These are phyloP conservation scores for Solanum paucissectum DNA, from an alignment of 257 asterid genomes.

Conservation along the genomic window DNA sequence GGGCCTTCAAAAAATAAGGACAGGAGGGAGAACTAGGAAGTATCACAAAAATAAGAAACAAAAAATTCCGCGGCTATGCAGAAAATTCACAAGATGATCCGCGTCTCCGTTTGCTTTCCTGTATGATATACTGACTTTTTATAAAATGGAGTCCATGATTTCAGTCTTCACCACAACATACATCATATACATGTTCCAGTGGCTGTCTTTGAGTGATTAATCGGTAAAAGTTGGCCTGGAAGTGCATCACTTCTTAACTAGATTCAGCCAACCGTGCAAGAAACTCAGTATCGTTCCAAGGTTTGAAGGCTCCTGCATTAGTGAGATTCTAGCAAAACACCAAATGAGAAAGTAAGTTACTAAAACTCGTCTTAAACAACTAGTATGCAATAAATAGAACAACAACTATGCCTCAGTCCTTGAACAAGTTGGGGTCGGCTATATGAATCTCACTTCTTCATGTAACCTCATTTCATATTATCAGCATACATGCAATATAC, in stretches of 20 bases:
- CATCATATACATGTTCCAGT: not conserved
- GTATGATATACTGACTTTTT: not conserved
- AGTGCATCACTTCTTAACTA: not conserved
- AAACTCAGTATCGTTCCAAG: not conserved
- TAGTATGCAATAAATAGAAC: not conserved
- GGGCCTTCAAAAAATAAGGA: not conserved
- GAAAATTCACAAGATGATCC: not conserved
- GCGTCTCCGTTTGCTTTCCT: not conserved
- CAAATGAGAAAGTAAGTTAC: not conserved
- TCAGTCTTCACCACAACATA: not conserved
- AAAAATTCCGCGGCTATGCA: not conserved
- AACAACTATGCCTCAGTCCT: not conserved
- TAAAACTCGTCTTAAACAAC: not conserved
- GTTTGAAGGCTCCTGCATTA: not conserved
- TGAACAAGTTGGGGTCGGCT: not conserved
- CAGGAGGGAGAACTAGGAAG: not conserved
- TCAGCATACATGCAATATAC: not conserved
- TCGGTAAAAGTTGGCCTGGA: not conserved
- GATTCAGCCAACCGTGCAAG: not conserved
- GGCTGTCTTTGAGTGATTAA: not conserved
- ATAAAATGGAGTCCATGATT: not conserved
- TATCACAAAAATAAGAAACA: not conserved
- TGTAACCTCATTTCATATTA: not conserved
- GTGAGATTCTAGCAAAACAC: not conserved
- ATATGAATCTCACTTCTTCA: not conserved